Conservation (phyloP, 108 stramenopile genomes). For the Fragilariopsis cylindrus region DNA sequence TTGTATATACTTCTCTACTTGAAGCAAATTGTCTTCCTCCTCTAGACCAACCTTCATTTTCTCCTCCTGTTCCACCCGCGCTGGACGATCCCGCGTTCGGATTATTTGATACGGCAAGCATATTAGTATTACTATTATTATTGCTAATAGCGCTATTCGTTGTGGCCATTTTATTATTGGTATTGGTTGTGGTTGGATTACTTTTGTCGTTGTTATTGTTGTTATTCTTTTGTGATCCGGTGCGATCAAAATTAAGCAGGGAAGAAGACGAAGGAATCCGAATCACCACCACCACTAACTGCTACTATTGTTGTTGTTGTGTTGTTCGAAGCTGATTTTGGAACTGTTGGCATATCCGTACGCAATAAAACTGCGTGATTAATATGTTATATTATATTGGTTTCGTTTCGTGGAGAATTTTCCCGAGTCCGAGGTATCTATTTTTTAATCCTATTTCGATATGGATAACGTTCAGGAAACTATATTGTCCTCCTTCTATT, state of each 20-base stretch:
- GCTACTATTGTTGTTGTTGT: slow-evolving; percentile 15
- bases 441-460: neutral
- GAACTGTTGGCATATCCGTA: slow-evolving; percentile 35
- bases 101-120: neutral
- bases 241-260: slow-evolving; percentile 34
- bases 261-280: neutral
- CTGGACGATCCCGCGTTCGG: slow-evolving; percentile 4
- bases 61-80: slow-evolving; percentile 12
- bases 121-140: slow-evolving; percentile 11
- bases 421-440: neutral
- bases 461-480: neutral
- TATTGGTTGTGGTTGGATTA: neutral
- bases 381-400: neutral
- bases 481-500: slow-evolving; percentile 19
- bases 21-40: slow-evolving; percentile 83
- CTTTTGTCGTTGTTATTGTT: neutral
- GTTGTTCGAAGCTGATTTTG: slow-evolving; percentile 27
- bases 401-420: neutral
- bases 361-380: neutral
- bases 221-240: slow-evolving; percentile 21
- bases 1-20: slow-evolving; percentile 82
- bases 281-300: slow-evolving; percentile 2
- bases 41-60: slow-evolving; percentile 62
- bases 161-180: slow-evolving; percentile 3
- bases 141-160: slow-evolving; percentile 1